Evolutionary conservation across 169 alveolate species (phyloP).

Genomic region (Plasmodium reichenowi): DNA sequence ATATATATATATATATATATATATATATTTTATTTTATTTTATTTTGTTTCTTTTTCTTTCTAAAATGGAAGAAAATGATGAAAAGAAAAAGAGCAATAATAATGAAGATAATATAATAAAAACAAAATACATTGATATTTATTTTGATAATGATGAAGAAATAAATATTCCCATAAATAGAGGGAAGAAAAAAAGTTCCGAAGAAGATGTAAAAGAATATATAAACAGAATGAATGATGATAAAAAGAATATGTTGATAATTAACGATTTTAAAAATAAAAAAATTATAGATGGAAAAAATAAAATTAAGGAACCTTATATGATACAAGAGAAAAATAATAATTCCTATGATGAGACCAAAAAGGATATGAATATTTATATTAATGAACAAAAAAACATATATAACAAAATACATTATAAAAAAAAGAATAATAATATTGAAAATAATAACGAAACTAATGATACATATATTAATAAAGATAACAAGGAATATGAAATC

Average conservation of each 20-base stretch:
- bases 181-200: neutral
- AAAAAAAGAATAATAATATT: neutral
- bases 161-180: constrained; percentile 34
- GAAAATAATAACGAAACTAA: neutral
- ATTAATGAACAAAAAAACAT: neutral
- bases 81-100: constrained; percentile 11
- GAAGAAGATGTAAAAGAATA: neutral
- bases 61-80: constrained; percentile 40
- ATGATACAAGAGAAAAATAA: neutral
- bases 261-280: constrained; percentile 3
- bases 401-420: neutral
- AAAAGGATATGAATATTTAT: neutral
- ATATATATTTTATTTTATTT: neutral
- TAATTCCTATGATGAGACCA: neutral
- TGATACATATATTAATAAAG: constrained; percentile 1
- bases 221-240: constrained; percentile 1
- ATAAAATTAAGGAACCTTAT: neutral
- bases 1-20: constrained; percentile 3
- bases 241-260: constrained; percentile 17
- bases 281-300: neutral
- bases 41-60: neutral
- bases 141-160: constrained; percentile 27
- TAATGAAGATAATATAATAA: neutral
- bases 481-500: constrained; percentile 57
- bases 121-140: constrained; percentile 21